Evolutionary conservation across 257 asterid genomes (phyloP), one percentile per base, ranked within the genome.

Genomic region (Forsythia suspensa): DNA sequence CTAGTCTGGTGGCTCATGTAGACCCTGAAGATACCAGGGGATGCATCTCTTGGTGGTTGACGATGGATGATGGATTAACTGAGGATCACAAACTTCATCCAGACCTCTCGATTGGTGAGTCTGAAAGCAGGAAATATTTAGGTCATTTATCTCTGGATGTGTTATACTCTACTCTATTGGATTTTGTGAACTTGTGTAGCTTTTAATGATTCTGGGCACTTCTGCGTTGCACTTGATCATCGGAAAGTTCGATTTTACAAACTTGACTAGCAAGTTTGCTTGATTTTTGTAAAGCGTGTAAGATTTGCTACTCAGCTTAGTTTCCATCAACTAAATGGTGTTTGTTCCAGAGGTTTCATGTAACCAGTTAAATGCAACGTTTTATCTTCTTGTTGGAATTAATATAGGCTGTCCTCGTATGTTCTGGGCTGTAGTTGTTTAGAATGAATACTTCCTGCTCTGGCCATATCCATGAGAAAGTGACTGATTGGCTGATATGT

Each of bases 21-120:
- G 96, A 94, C 88, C 97, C 98, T 5, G 95, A 92, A 43, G 92
- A 92, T 82, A 39, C 87, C 63, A 80, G 85, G 79, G 97, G 97
- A n/a, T 96, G 97, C 91, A 91, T 96, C 78, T 90, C 98, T 6
- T 96, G 99, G 98, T 96, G 98, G 98, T 84, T 96, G 78, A 90
- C 84, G 21, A 72, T 92, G 73, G 92, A 90, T 9, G 87, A 92
- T 51, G 97, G 93, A 44, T 81, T 83, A 70, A 81, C 84, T 0
- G 93, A 84, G 72, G 95, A 92, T 68, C 84, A 79, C 86, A 89
- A 89, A 43, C 81, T 90, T 80, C 86, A 57, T 29, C 80, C 87
- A 39, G 90, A 91, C 73, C 75, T 82, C 71, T 48, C 87, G 44
- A 74, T 76, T 52, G 78, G 83, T 29, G 98, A 87, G 80, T 86